Base-by-base conservation (phyloP, 2,329 filamentous ascomycete genomes). In the Trichophyton rubrum region DNA sequence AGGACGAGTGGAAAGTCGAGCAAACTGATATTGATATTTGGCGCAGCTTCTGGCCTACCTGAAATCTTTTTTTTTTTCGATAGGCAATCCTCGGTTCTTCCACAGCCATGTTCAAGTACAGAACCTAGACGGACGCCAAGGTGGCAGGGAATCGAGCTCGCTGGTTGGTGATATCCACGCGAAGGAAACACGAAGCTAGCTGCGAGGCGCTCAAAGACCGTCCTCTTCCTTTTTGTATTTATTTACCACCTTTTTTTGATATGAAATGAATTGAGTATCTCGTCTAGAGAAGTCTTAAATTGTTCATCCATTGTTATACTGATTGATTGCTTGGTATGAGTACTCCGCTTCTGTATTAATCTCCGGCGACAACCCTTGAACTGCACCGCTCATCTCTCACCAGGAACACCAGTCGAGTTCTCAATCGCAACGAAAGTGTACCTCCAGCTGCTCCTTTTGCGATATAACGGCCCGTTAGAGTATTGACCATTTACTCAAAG, bases 101-200 rank as follows among this genome's bases (percentile, higher is more conserved):
- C 7, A 43, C 2, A 13, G 20, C 11, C 13, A 13, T 20, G 45
- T 51, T 13, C 20, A 20, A 27, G 20, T 3, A 27, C 45, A 22
- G 33, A 4, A 5, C 30, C 3, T 7, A 20, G 51, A 55, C 27
- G 13, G 20, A 30, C 51, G 51, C 51, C 51, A 55, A 55, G 51
- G 51, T 55, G 51, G 51, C 51, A 55, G 51, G 51, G 51, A 55
- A 55, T 35, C 27, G 51, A 53, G 47, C 47, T 53, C 51, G 27
- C 51, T 55, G 51, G 51, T 55, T 55, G 51, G 51, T 55, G 51
- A 55, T 55, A 55, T 55, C 51, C 11, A 55, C 51, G 51, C 51
- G 51, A 55, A 38, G 51, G 51, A 55, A 55, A 55, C 51, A 55
- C 51, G 51, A 55, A 55, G 51, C 51, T 55, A 27, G 45, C 45